Percentiles rank a stretch among this genome's conserved stretches.
Conservation (phyloP, 2,329 filamentous ascomycete species). For the Sordariomycetes sp. region DNA sequence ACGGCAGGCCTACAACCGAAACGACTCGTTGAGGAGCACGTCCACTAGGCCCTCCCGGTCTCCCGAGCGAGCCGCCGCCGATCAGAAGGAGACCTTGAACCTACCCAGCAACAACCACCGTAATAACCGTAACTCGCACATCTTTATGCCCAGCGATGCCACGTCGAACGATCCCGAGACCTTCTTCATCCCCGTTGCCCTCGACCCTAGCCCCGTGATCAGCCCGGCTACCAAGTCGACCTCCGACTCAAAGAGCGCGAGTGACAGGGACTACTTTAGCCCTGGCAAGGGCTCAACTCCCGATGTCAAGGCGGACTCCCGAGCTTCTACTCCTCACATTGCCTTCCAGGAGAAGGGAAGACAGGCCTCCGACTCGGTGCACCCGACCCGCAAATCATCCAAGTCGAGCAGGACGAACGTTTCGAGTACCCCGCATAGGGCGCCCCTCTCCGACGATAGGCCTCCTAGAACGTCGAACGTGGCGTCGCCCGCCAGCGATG, state of each 20-base stretch:
- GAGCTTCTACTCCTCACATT: slow-evolving; percentile 67
- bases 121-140: slow-evolving; percentile 60
- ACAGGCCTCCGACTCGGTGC: slow-evolving; percentile 37
- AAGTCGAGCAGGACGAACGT: slow-evolving; percentile 17
- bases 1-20: slow-evolving; percentile 32
- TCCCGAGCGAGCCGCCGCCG: slow-evolving; percentile 31
- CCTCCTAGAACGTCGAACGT: slow-evolving; percentile 19
- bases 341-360: slow-evolving; percentile 72
- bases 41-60: slow-evolving; percentile 35
- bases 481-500: slow-evolving; percentile 29
- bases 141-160: slow-evolving; percentile 36
- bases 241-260: slow-evolving; percentile 27
- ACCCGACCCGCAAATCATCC: slow-evolving; percentile 31
- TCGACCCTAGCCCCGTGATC: slow-evolving; percentile 54
- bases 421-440: slow-evolving; percentile 14
- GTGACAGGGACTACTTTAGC: slow-evolving; percentile 47
- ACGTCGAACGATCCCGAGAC: slow-evolving; percentile 45
- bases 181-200: slow-evolving; percentile 63
- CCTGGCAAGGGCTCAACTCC: slow-evolving; percentile 24
- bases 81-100: slow-evolving; percentile 41
- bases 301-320: slow-evolving; percentile 21
- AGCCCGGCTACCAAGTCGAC: slow-evolving; percentile 39
- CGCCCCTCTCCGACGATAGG: slow-evolving; percentile 23
- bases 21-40: slow-evolving; percentile 23
- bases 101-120: slow-evolving; percentile 67